Percentiles rank a stretch among this genome's conserved stretches.
These are phyloP conservation scores for Xylogone sp. DNA, from an alignment of 2,329 filamentous ascomycete genomes.

Conservation along the genomic window DNA sequence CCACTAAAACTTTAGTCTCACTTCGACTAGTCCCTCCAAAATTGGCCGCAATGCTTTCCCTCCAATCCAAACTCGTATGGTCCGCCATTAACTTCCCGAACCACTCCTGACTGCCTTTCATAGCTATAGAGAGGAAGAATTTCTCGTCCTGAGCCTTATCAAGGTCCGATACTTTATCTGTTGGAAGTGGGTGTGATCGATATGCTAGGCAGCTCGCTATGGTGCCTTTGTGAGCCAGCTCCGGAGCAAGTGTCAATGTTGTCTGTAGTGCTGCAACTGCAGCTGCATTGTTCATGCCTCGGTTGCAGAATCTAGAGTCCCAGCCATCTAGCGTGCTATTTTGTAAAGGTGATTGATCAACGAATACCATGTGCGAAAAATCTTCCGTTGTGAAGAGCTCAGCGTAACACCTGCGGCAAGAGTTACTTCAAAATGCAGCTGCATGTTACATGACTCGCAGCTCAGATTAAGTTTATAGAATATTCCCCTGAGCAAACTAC, in stretches of 20 bases:
- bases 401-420: conserved; percentile 20
- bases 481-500: no score
- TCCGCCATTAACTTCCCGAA: conserved; percentile 29
- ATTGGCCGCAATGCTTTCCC: conserved; percentile 19
- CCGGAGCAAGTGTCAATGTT: conserved; percentile 17
- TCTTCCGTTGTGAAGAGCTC: conserved; percentile 23
- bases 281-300: conserved; percentile 23
- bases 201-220: conserved; percentile 26
- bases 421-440: neutral
- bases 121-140: conserved; percentile 25
- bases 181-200: conserved; percentile 14
- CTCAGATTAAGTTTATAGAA: no score
- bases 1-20: conserved; percentile 21
- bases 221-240: conserved; percentile 22
- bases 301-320: conserved; percentile 23
- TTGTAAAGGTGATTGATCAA: conserved; percentile 29
- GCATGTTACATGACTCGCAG: neutral
- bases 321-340: conserved; percentile 22
- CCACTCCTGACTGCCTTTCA: conserved; percentile 24
- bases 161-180: conserved; percentile 8
- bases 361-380: conserved; percentile 25
- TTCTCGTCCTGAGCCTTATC: conserved; percentile 6
- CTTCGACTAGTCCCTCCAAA: conserved; percentile 16
- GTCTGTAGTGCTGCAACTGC: conserved; percentile 22
- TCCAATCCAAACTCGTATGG: conserved; percentile 27